Evolutionary conservation across 2,329 filamentous ascomycete genomes (phyloP).

Genomic region (Aspergillus viridinutans): DNA sequence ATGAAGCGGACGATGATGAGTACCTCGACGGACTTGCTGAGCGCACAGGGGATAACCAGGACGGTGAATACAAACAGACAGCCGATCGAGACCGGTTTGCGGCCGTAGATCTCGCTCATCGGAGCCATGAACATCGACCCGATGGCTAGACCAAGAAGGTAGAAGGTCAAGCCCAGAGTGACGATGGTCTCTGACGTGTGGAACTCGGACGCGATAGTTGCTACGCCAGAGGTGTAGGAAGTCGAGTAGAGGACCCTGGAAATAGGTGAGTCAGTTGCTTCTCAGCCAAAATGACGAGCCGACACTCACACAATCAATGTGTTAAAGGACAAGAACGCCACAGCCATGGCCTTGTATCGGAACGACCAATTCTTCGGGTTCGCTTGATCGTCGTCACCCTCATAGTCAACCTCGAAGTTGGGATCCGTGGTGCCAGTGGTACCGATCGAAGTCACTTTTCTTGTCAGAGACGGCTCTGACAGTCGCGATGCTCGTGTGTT

Average conservation of each 20-base stretch:
- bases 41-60: constrained; percentile 66
- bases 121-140: constrained; percentile 72
- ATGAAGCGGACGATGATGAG: constrained; percentile 73
- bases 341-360: constrained; percentile 52
- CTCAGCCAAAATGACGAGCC: too few relatives aligned
- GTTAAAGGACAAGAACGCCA: constrained; percentile 54
- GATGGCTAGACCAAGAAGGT: constrained; percentile 68
- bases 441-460: constrained; percentile 42
- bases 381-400: constrained; percentile 54
- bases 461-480: constrained; percentile 34
- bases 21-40: constrained; percentile 63
- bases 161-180: constrained; percentile 73
- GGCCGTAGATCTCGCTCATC: constrained; percentile 48
- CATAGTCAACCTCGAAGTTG: constrained; percentile 71
- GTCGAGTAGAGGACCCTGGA: constrained; percentile 67
- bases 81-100: constrained; percentile 59
- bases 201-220: constrained; percentile 66
- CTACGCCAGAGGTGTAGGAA: constrained; percentile 68
- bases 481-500: constrained; percentile 27
- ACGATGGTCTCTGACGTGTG: constrained; percentile 55
- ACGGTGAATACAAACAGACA: constrained; percentile 62
- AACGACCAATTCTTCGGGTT: constrained; percentile 68
- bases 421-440: constrained; percentile 48
- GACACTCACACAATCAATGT: constrained; percentile 50
- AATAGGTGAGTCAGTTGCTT: background rate